phyloP scores from a whole-genome alignment of 1,284 basidiomycete genomes.

The Omphalotus olearius region DNA sequence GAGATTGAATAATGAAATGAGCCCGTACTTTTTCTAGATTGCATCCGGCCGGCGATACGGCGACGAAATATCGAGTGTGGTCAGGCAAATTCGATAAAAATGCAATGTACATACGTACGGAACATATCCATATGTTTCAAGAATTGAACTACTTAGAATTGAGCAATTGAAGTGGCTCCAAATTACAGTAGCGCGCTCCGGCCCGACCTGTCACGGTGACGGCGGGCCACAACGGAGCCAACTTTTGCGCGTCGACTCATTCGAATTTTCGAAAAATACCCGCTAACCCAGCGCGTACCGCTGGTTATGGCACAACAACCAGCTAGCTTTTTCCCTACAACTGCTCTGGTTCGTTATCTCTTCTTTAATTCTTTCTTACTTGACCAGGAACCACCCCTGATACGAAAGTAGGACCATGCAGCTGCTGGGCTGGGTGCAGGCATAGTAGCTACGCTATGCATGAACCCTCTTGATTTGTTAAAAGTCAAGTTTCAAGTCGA shows the following conservation, averaged over 20 bases:
- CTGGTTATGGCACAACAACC: slow-evolving; percentile 30
- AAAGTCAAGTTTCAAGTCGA: slow-evolving; percentile 96
- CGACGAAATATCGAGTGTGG: too few species aligned
- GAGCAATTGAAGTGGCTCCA: too few species aligned
- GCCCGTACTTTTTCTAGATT: too few species aligned
- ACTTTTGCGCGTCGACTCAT: background rate
- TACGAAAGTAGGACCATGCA: slow-evolving; percentile 75
- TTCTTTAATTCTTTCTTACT: slow-evolving; percentile 1
- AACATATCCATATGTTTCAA: too few species aligned
- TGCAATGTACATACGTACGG: too few species aligned
- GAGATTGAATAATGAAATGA: too few species aligned
- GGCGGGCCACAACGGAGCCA: too few species aligned
- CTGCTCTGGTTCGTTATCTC: slow-evolving; percentile 48
- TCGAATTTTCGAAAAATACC: background rate
- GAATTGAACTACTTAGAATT: too few species aligned
- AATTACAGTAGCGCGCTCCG: too few species aligned
- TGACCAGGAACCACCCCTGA: background rate
- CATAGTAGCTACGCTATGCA: slow-evolving; percentile 88
- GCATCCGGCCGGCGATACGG: too few species aligned
- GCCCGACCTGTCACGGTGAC: too few species aligned
- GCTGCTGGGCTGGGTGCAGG: slow-evolving; percentile 92
- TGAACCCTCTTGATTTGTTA: slow-evolving; percentile 97
- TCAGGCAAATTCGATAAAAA: too few species aligned
- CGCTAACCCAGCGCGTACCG: slow-evolving; percentile 2
- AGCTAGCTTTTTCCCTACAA: slow-evolving; percentile 70